A percentile compares a stretch with the other conserved stretches of the same genome.
Conservation (phyloP, 257 asterid genomes). For the Oldenlandia corymbosa region DNA sequence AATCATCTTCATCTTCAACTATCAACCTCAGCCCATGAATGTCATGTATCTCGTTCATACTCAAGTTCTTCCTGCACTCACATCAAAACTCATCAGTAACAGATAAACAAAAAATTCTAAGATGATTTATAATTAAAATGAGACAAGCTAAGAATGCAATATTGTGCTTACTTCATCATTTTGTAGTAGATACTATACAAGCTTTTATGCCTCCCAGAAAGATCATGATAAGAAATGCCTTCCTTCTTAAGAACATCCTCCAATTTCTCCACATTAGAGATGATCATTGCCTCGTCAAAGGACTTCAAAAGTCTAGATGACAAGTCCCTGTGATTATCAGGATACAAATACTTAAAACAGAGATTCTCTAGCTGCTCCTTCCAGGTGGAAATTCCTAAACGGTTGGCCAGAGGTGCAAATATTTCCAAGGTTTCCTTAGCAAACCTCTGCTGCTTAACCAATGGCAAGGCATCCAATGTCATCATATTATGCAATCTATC, state of each 20-base stretch:
- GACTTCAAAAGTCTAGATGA: slow-evolving; percentile 58
- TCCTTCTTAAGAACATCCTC: slow-evolving; percentile 57
- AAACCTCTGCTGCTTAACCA: slow-evolving; percentile 75
- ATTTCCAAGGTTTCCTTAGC: slow-evolving; percentile 95
- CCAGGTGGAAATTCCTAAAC: slow-evolving; percentile 91
- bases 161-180: slow-evolving; percentile 62
- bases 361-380: slow-evolving; percentile 89
- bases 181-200: slow-evolving; percentile 81
- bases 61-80: slow-evolving; percentile 70
- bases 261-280: slow-evolving; percentile 62
- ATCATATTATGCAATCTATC: slow-evolving; percentile 95
- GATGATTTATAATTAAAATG: background rate
- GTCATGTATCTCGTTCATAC: slow-evolving; percentile 86
- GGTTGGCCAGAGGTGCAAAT: slow-evolving; percentile 87
- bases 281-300: slow-evolving; percentile 62
- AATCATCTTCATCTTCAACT: slow-evolving; percentile 82
- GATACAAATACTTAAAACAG: slow-evolving; percentile 69
- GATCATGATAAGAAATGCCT: slow-evolving; percentile 47
- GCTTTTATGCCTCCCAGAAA: slow-evolving; percentile 88
- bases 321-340: slow-evolving; percentile 63
- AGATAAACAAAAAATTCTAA: background rate
- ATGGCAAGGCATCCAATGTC: slow-evolving; percentile 80
- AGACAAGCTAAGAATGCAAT: background rate
- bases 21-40: slow-evolving; percentile 86
- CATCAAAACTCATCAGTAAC: background rate